phyloP scores from a whole-genome alignment of 768 basidiomycete species.

The Leucocoprinus birnbaumii region DNA sequence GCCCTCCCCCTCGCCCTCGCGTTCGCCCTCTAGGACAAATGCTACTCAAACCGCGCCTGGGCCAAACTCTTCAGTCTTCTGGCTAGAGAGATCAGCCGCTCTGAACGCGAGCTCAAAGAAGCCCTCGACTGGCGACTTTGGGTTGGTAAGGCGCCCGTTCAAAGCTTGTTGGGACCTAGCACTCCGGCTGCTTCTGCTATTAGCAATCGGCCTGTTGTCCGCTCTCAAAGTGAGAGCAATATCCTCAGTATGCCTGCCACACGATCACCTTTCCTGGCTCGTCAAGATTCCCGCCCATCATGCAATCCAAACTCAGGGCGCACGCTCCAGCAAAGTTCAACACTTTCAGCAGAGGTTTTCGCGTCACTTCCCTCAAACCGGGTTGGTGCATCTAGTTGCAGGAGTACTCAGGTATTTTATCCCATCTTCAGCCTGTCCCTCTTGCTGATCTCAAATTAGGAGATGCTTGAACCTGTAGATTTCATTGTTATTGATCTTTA shows the following conservation, averaged over 20 bases:
- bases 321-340: constrained; percentile 32
- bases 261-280: constrained; percentile 22
- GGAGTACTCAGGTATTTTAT: constrained; percentile 7
- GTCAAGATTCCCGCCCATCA: constrained; percentile 5
- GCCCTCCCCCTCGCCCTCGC: constrained; percentile 88
- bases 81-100: constrained; percentile 81
- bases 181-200: constrained; percentile 16
- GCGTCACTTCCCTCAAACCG: background rate
- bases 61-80: constrained; percentile 89
- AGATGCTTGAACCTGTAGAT: constrained; percentile 6
- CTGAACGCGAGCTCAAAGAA: constrained; percentile 84
- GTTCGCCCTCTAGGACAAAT: constrained; percentile 90
- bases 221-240: constrained; percentile 51
- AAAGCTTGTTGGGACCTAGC: constrained; percentile 18
- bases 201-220: constrained; percentile 35
- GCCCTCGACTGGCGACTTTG: constrained; percentile 92
- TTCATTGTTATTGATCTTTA: too few species aligned
- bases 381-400: background rate
- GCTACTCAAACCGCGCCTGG: constrained; percentile 94
- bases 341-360: constrained; percentile 6
- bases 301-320: constrained; percentile 1
- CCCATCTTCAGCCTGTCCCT: background rate
- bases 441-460: constrained; percentile 10
- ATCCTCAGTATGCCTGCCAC: constrained; percentile 18
- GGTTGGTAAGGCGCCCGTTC: constrained; percentile 68